These are phyloP conservation scores for Lithohypha guttulata DNA, from an alignment of 2,329 filamentous ascomycete species.

Conservation along the genomic window DNA sequence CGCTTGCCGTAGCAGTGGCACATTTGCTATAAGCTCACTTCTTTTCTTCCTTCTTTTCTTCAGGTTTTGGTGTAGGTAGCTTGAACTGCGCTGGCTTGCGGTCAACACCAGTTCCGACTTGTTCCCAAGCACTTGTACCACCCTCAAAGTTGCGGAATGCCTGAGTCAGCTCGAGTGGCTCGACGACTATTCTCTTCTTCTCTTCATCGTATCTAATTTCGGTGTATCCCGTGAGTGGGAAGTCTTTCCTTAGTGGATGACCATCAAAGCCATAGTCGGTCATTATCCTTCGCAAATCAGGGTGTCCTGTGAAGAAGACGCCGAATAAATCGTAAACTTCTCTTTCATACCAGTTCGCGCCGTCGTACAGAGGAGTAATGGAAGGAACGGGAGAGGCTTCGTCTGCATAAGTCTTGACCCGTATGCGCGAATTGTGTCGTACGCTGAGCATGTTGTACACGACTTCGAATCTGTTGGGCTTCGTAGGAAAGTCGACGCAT, in stretches of 20 bases:
- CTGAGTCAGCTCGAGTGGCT: slow-evolving; percentile 94
- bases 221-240: slow-evolving; percentile 94
- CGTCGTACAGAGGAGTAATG: slow-evolving; percentile 75
- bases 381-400: slow-evolving; percentile 89
- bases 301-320: slow-evolving; percentile 91
- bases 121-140: slow-evolving; percentile 61
- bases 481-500: slow-evolving; percentile 88
- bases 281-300: slow-evolving; percentile 94
- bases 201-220: slow-evolving; percentile 98
- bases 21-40: slow-evolving; percentile 46
- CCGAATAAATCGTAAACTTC: slow-evolving; percentile 97
- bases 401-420: slow-evolving; percentile 97
- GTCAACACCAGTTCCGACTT: slow-evolving; percentile 61
- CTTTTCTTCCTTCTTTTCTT: slow-evolving; percentile 70
- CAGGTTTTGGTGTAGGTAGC: slow-evolving; percentile 87
- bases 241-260: slow-evolving; percentile 94
- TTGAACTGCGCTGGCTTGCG: slow-evolving; percentile 81
- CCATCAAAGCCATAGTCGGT: slow-evolving; percentile 99
- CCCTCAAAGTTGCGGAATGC: slow-evolving; percentile 98
- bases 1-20: too few relatives aligned
- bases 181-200: slow-evolving; percentile 98
- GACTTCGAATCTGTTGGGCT: slow-evolving; percentile 91
- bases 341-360: slow-evolving; percentile 97
- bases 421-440: slow-evolving; percentile 89
- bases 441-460: slow-evolving; percentile 96